Percentiles rank a stretch among this genome's conserved stretches.
phyloP scores from a whole-genome alignment of 352 stramenopile genomes.

The Pythium diclinum region DNA sequence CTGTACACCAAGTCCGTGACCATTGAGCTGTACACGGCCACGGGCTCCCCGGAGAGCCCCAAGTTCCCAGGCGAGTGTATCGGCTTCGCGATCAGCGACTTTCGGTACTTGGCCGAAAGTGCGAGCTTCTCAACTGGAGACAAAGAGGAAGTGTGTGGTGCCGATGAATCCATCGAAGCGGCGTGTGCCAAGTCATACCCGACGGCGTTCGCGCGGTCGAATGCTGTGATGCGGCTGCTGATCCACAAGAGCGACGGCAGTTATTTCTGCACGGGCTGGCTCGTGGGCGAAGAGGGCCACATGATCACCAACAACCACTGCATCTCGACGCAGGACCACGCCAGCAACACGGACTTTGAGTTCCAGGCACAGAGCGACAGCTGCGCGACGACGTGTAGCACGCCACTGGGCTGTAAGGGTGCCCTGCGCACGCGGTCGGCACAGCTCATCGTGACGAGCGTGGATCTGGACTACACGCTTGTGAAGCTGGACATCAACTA shows the following conservation, averaged over 20 bases:
- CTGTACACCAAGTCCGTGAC: conserved; percentile 40
- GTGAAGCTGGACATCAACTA: conserved; percentile 59
- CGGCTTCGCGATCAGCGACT: conserved; percentile 53
- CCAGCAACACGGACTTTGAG: conserved; percentile 58
- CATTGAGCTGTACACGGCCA: conserved; percentile 48
- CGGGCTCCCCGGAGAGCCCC: conserved; percentile 13
- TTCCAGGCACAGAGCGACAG: conserved; percentile 45
- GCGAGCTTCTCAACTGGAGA: background rate
- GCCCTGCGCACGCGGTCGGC: conserved; percentile 29
- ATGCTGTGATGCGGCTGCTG: conserved; percentile 50
- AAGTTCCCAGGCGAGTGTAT: conserved; percentile 32
- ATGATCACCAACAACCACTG: conserved; percentile 78
- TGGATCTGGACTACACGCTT: conserved; percentile 58
- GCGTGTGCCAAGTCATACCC: conserved; percentile 38
- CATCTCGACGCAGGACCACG: conserved; percentile 42
- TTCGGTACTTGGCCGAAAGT: conserved; percentile 36
- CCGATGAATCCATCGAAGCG: conserved; percentile 62
- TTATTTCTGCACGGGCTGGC: conserved; percentile 69
- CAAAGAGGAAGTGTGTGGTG: conserved; percentile 53
- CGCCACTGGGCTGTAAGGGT: conserved; percentile 35
- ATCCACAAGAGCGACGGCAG: conserved; percentile 53
- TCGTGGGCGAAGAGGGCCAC: conserved; percentile 62
- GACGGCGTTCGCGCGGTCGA: conserved; percentile 25
- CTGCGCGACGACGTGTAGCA: conserved; percentile 39
- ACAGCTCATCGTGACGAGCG: conserved; percentile 39